Percentiles rank a stretch among this genome's conserved stretches.
Conservation (phyloP, 768 basidiomycete genomes). For the Leucosporidium scottii region DNA sequence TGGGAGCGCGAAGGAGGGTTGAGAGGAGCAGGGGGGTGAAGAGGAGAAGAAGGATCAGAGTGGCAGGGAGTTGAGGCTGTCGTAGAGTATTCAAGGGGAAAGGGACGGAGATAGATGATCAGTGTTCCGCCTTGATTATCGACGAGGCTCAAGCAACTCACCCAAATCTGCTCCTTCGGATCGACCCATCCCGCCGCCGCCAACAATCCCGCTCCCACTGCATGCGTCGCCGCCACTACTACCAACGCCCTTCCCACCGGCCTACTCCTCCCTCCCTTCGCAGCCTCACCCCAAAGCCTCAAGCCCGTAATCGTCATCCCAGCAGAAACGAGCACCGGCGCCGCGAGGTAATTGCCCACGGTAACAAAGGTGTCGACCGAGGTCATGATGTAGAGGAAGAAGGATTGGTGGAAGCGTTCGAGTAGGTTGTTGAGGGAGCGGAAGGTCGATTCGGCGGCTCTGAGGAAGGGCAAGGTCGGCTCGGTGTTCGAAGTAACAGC, state of each 20-base stretch:
- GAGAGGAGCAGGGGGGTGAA: slow-evolving; percentile 18
- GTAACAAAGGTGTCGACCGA: slow-evolving; percentile 65
- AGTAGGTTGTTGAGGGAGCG: slow-evolving; percentile 88
- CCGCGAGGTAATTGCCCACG: slow-evolving; percentile 84
- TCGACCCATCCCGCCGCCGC: slow-evolving; percentile 10
- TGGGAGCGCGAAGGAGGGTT: slow-evolving; percentile 9
- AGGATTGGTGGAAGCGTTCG: slow-evolving; percentile 92
- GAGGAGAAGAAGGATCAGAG: slow-evolving; percentile 6
- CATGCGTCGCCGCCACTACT: slow-evolving; percentile 2
- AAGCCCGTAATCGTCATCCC: slow-evolving; percentile 82
- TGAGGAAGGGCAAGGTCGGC: slow-evolving; percentile 38
- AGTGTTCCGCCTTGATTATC: neutral
- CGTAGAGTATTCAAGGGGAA: neutral
- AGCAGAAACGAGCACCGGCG: slow-evolving; percentile 72
- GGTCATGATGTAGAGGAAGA: slow-evolving; percentile 87
- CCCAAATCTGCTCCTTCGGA: neutral
- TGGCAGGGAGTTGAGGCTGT: slow-evolving; percentile 8
- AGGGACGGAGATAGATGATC: neutral
- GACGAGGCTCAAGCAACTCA: neutral
- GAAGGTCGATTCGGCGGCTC: slow-evolving; percentile 76
- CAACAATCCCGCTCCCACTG: slow-evolving; percentile 12
- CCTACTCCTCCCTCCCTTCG: slow-evolving; percentile 40
- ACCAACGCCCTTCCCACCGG: neutral
- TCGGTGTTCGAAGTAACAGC: neutral
- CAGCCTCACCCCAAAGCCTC: slow-evolving; percentile 57